These are phyloP conservation scores for Capsicum chinense DNA, from an alignment of 257 asterid species.

Conservation along the genomic window DNA sequence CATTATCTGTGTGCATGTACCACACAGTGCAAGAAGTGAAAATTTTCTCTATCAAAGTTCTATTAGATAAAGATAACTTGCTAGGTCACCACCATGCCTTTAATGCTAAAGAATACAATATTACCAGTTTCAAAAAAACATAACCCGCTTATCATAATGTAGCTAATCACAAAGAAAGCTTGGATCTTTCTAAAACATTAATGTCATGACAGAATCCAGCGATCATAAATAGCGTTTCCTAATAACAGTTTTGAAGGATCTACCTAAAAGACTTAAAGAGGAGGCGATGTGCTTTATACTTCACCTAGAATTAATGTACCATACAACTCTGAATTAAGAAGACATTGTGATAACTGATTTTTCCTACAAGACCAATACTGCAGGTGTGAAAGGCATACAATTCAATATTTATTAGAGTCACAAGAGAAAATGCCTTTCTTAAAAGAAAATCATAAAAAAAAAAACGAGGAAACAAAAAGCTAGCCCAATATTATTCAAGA, in stretches of 20 bases:
- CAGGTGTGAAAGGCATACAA: constrained; percentile 2
- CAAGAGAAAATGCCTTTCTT: background rate
- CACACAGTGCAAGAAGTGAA: constrained; percentile 21
- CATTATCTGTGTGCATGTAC: background rate
- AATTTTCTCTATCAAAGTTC: background rate
- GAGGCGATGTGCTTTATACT: constrained; percentile 30
- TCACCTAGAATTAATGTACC: constrained; percentile 82
- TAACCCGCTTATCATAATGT: background rate
- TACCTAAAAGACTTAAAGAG: constrained; percentile 27
- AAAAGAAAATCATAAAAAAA: constrained; percentile 23
- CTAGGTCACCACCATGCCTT: too few species aligned
- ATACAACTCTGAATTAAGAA: constrained; percentile 77
- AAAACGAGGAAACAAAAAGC: constrained; percentile 30
- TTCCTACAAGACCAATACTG: constrained; percentile 61
- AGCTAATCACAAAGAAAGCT: background rate
- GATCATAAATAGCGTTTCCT: constrained; percentile 24
- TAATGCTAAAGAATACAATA: too few species aligned
- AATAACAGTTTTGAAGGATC: background rate
- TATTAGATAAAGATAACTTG: background rate
- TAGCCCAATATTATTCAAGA: constrained; percentile 74
- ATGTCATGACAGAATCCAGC: background rate
- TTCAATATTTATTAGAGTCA: background rate
- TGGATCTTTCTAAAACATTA: constrained; percentile 16
- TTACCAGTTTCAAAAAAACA: too few species aligned
- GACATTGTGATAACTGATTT: constrained; percentile 73